Evolutionary conservation across 2,329 filamentous ascomycete genomes (phyloP).

Genomic region (Colletotrichum salicis): DNA sequence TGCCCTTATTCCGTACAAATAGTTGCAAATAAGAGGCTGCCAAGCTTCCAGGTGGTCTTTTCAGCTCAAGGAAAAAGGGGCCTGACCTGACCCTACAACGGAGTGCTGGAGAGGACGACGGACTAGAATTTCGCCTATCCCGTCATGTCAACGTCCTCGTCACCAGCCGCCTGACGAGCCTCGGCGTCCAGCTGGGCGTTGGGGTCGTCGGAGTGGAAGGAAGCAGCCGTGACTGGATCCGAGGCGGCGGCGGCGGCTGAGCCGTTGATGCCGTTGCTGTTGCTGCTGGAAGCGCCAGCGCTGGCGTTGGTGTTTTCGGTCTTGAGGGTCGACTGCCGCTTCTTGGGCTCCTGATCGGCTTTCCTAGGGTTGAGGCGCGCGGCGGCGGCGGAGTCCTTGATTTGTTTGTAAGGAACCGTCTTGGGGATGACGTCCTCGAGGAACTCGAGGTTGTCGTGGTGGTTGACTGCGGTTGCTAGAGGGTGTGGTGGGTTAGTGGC

Average conservation of each 20-base stretch:
- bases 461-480: slow-evolving; percentile 82
- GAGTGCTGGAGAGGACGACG: background rate
- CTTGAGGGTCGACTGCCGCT: slow-evolving; percentile 38
- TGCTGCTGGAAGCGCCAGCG: background rate
- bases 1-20: background rate
- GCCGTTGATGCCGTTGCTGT: slow-evolving; percentile 34
- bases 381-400: slow-evolving; percentile 71
- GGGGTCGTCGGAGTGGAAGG: slow-evolving; percentile 51
- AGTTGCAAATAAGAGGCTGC: background rate
- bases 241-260: background rate
- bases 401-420: slow-evolving; percentile 82
- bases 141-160: slow-evolving; percentile 70
- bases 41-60: background rate
- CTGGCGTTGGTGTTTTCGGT: background rate
- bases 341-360: slow-evolving; percentile 52
- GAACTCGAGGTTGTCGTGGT: slow-evolving; percentile 95
- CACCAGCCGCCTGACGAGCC: slow-evolving; percentile 58
- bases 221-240: slow-evolving; percentile 6
- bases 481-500: background rate
- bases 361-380: slow-evolving; percentile 58
- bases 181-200: slow-evolving; percentile 66
- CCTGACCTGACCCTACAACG: background rate
- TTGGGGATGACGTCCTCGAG: slow-evolving; percentile 90
- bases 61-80: too few species aligned
- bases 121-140: slow-evolving; percentile 49